These are phyloP conservation scores for Geotrichum histeridarum DNA, from an alignment of 1,139 yeast genomes.

Conservation along the genomic window DNA sequence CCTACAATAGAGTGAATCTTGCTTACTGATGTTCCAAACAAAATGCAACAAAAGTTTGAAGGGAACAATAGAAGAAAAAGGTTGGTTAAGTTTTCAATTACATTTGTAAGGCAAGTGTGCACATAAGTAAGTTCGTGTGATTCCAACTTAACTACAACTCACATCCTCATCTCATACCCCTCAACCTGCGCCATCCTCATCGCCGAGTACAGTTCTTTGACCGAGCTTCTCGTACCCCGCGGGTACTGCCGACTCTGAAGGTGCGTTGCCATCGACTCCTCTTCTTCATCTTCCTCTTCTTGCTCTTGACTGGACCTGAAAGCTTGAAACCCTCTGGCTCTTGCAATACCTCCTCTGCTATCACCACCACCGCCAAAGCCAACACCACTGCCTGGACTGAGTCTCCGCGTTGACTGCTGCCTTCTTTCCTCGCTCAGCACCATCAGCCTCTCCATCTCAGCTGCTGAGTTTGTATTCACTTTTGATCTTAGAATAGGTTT, in stretches of 20 bases:
- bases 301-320: too few species aligned
- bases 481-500: neutral
- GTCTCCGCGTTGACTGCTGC: slow-evolving; percentile 1
- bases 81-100: too few species aligned
- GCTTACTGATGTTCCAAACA: too few species aligned
- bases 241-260: neutral
- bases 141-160: too few species aligned
- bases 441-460: neutral
- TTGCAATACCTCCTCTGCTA: neutral
- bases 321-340: neutral
- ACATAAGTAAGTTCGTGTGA: too few species aligned
- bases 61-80: too few species aligned
- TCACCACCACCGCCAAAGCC: neutral
- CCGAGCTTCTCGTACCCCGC: slow-evolving; percentile 1
- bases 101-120: too few species aligned
- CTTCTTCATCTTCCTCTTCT: neutral
- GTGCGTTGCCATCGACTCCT: neutral
- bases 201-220: slow-evolving; percentile 1
- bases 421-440: neutral
- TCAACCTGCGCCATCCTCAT: slow-evolving; percentile 6
- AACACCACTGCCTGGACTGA: neutral
- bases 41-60: too few species aligned
- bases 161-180: neutral
- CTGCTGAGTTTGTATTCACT: neutral
- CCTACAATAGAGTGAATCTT: too few species aligned